phyloP scores from a whole-genome alignment of 306 rosid genomes.

The Vicia sativa region DNA sequence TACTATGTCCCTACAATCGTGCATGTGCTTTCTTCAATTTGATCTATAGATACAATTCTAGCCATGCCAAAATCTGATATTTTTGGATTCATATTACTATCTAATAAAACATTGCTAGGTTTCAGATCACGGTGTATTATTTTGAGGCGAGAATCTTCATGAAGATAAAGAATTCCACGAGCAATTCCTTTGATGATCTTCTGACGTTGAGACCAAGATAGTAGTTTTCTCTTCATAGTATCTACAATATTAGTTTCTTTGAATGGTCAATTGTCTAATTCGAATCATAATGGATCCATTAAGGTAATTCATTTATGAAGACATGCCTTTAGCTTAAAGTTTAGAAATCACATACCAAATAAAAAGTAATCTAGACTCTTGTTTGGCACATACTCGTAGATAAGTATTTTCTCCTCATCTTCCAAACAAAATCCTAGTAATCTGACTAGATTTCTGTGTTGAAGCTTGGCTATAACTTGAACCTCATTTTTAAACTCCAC shows the following conservation, averaged over 20 bases:
- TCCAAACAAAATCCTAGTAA: conserved; percentile 66
- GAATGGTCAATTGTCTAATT: not conserved
- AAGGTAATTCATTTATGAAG: not conserved
- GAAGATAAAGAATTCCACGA: conserved; percentile 44
- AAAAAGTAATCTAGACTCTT: conserved; percentile 57
- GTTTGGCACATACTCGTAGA: conserved; percentile 58
- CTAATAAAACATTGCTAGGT: conserved; percentile 46
- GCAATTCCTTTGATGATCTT: conserved; percentile 46
- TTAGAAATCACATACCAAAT: conserved; percentile 42
- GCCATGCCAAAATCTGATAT: conserved; percentile 57
- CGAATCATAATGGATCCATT: conserved; percentile 2
- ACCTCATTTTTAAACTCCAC: conserved; percentile 64
- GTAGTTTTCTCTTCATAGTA: conserved; percentile 10
- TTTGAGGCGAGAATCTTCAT: conserved; percentile 47
- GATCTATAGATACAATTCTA: conserved; percentile 34
- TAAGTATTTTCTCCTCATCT: conserved; percentile 57
- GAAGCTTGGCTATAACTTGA: conserved; percentile 58
- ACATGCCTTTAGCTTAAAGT: not conserved
- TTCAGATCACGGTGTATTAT: conserved; percentile 55
- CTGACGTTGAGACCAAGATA: conserved; percentile 41
- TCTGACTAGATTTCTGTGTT: conserved; percentile 60
- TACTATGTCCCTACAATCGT: conserved; percentile 52
- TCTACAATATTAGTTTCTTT: conserved; percentile 28
- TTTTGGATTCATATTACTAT: conserved; percentile 43
- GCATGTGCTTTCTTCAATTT: conserved; percentile 31